These are phyloP conservation scores for Berkeleyomyces rouxiae DNA, from an alignment of 2,329 filamentous ascomycete genomes.

Conservation along the genomic window DNA sequence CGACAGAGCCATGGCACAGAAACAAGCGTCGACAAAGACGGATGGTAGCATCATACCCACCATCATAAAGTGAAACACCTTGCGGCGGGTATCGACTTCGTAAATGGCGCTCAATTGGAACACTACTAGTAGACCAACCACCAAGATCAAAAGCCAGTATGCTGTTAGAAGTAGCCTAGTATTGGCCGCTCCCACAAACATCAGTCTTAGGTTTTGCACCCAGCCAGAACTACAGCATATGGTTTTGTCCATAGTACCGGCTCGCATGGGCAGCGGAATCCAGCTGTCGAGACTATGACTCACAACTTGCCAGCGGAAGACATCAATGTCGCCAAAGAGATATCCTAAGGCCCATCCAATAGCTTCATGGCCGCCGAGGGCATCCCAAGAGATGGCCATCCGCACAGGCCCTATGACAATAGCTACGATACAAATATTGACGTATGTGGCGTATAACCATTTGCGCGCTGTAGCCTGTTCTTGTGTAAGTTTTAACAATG, in stretches of 20 bases:
- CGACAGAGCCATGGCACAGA: conserved; percentile 61
- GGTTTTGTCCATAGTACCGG: conserved; percentile 5
- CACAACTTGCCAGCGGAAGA: conserved; percentile 55
- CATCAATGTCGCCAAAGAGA: conserved; percentile 60
- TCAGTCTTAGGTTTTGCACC: conserved; percentile 47
- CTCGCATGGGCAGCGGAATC: conserved; percentile 49
- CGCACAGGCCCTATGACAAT: conserved; percentile 59
- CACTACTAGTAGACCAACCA: conserved; percentile 56
- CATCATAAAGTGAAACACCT: conserved; percentile 98
- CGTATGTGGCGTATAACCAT: conserved; percentile 67
- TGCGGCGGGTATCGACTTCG: conserved; percentile 88
- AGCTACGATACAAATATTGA: conserved; percentile 50
- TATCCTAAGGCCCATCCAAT: conserved; percentile 89
- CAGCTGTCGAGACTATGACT: conserved; percentile 53
- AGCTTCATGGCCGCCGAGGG: conserved; percentile 58
- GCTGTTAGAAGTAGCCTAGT: conserved; percentile 58
- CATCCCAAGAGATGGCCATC: conserved; percentile 47
- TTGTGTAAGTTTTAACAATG: conserved; percentile 67
- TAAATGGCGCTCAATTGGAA: conserved; percentile 58
- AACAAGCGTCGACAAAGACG: conserved; percentile 73
- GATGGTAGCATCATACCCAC: conserved; percentile 85
- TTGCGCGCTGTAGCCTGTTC: conserved; percentile 60
- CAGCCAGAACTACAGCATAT: conserved; percentile 35
- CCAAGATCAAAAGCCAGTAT: conserved; percentile 58
- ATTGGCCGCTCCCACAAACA: conserved; percentile 56